Evolutionary conservation across 345 rosid genomes (phyloP), one percentile per base, ranked within the genome.

Genomic region (Melaleuca alternifolia): DNA sequence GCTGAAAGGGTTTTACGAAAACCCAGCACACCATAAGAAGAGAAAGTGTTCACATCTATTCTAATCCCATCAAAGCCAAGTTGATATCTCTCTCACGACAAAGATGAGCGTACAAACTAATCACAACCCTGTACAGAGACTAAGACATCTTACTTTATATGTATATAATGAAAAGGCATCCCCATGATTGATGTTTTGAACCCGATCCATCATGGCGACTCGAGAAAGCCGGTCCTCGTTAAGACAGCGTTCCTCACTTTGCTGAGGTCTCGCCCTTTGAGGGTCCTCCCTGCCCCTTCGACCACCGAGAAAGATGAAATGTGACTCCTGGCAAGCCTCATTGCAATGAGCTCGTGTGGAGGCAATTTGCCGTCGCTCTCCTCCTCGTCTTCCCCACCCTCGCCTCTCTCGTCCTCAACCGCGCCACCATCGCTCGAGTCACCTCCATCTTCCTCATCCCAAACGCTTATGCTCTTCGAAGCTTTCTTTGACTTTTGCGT

Each of bases 221-320:
- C 98, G 87, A 97, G 96, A 84, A 97, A 97, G 30, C 99, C 98
- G 83, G 99, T 97, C 88, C 87, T 92, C 77, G 92, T 95, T 87
- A 97, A 89, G 10, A 96, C 88, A 65, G 97, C 96, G 88, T 97
- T 91, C 88, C 99, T 96, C 71, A 97, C 93, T 87, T 88, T 92
- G 88, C 95, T 92, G 53, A 97, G 92, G 79, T 96, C 98, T 89
- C 99, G 89, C 77, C 98, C 99, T 90, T 96, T 97, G 84, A 97
- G 90, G 51, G 91, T 96, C 92, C 98, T 92, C 24, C 99, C 97
- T 50, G 87, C 94, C 50, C 99, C 99, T 94, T 97, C 98, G 84
- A 91, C 88, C 11, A 96, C 98, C 6, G 98, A 93, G 83, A 93
- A 95, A 20, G 96, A 90, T 37, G 94, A 93, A n/a, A 94, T 92